These are phyloP conservation scores for Sugiyamaella boreocaroliniensis DNA, from an alignment of 805 yeast species.

Conservation along the genomic window DNA sequence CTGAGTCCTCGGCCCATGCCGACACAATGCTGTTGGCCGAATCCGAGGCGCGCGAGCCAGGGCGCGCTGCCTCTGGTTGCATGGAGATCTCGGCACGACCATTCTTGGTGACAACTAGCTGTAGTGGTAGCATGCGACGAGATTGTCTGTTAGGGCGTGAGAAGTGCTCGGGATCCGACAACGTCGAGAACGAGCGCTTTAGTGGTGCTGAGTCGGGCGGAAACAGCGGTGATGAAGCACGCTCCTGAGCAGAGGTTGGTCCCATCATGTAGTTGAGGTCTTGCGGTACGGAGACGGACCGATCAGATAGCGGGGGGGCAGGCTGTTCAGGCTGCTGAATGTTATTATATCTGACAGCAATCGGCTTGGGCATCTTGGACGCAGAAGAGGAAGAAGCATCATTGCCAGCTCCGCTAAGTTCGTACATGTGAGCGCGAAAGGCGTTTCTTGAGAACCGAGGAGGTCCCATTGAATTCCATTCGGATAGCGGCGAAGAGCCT, in stretches of 20 bases:
- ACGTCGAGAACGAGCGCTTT: constrained; percentile 5
- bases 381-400: background rate
- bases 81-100: constrained; percentile 8
- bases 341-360: background rate
- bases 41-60: background rate
- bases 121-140: background rate
- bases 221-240: background rate
- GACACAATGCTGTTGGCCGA: background rate
- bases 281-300: background rate
- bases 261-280: background rate
- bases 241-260: background rate
- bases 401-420: background rate
- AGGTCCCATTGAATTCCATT: background rate
- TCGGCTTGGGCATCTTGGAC: background rate
- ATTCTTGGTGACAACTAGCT: constrained; percentile 5
- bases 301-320: background rate
- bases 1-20: constrained; percentile 8
- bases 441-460: background rate
- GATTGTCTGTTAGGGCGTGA: background rate
- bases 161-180: constrained; percentile 6
- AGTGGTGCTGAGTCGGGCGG: background rate
- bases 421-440: background rate
- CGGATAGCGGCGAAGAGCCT: background rate
- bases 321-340: no score
- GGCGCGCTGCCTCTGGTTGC: background rate